Percentiles rank a stretch among this genome's conserved stretches.
These are phyloP conservation scores for Aspergillus tamarii DNA, from an alignment of 2,329 filamentous ascomycete genomes.

Conservation along the genomic window DNA sequence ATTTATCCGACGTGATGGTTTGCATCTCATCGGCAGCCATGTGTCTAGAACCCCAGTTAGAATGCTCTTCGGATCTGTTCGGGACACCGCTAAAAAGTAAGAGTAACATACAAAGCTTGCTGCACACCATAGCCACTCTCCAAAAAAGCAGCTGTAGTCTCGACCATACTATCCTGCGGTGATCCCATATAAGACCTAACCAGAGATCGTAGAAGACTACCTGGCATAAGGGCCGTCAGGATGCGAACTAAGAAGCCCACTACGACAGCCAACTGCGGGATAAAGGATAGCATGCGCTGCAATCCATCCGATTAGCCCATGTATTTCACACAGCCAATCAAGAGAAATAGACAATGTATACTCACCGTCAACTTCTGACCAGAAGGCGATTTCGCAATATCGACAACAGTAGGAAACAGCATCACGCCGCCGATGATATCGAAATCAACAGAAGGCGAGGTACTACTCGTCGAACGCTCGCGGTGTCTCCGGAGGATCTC, in stretches of 20 bases:
- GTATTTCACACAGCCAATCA: background rate
- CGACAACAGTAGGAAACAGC: slow-evolving; percentile 74
- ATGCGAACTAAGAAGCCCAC: slow-evolving; percentile 44
- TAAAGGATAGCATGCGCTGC: slow-evolving; percentile 35
- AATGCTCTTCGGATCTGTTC: no score
- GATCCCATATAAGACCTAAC: slow-evolving; percentile 49
- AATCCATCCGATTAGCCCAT: background rate
- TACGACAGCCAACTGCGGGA: slow-evolving; percentile 43
- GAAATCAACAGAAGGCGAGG: slow-evolving; percentile 26
- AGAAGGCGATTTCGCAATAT: slow-evolving; percentile 66
- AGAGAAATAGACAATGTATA: slow-evolving; percentile 3
- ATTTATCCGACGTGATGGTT: slow-evolving; percentile 59
- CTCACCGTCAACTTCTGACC: slow-evolving; percentile 56
- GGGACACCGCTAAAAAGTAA: background rate
- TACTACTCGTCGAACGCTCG: slow-evolving; percentile 27
- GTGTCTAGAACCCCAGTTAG: slow-evolving; percentile 38
- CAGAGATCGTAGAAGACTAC: slow-evolving; percentile 42
- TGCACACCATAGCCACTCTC: slow-evolving; percentile 53
- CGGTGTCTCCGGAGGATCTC: slow-evolving; percentile 66
- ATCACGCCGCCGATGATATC: slow-evolving; percentile 60
- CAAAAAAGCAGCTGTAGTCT: slow-evolving; percentile 55
- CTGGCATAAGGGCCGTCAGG: slow-evolving; percentile 48
- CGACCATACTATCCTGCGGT: slow-evolving; percentile 43
- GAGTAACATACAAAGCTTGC: slow-evolving; percentile 55
- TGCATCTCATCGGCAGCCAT: slow-evolving; percentile 63